A percentile compares a stretch with the other conserved stretches of the same genome.
Evolutionary conservation across 1,139 yeast species (phyloP).

Genomic region (Geotrichum histeridarum): DNA sequence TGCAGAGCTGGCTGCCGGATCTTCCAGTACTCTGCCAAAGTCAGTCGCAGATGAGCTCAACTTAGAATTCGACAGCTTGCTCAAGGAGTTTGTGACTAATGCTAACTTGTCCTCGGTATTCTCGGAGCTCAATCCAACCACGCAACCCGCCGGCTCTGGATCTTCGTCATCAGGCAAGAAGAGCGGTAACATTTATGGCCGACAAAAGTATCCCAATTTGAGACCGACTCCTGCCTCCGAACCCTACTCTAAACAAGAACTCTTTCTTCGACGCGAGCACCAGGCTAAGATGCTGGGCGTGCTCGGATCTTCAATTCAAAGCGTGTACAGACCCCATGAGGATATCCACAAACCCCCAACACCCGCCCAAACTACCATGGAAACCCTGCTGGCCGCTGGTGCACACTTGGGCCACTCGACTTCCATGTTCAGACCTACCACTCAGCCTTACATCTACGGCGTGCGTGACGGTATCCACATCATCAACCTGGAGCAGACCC

Average conservation of each 20-base stretch:
- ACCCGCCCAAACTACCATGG: slow-evolving; percentile 54
- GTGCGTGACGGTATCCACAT: slow-evolving; percentile 83
- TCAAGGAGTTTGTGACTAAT: slow-evolving; percentile 33
- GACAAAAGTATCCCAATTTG: slow-evolving; percentile 38
- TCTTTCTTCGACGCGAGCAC: slow-evolving; percentile 63
- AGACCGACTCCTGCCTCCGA: slow-evolving; percentile 38
- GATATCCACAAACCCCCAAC: slow-evolving; percentile 58
- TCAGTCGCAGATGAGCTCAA: slow-evolving; percentile 24
- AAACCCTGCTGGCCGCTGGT: slow-evolving; percentile 81
- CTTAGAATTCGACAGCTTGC: slow-evolving; percentile 30
- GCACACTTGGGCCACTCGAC: slow-evolving; percentile 91
- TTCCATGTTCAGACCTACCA: slow-evolving; percentile 72
- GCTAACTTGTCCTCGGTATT: slow-evolving; percentile 27
- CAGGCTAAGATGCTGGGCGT: slow-evolving; percentile 49
- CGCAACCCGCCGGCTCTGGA: slow-evolving; percentile 13
- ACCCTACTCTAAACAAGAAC: slow-evolving; percentile 69
- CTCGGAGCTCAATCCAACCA: slow-evolving; percentile 20
- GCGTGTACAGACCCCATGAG: slow-evolving; percentile 65
- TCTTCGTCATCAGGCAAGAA: neutral
- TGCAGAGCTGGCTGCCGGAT: neutral
- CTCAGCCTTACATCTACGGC: slow-evolving; percentile 85
- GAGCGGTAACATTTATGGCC: slow-evolving; percentile 6
- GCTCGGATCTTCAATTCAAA: slow-evolving; percentile 61
- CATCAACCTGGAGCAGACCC: slow-evolving; percentile 81
- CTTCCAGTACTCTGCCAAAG: slow-evolving; percentile 2